Evolutionary conservation across 768 basidiomycete species (phyloP), one percentile per base, ranked within the genome.

Genomic region (Phlebiopsis gigantea): DNA sequence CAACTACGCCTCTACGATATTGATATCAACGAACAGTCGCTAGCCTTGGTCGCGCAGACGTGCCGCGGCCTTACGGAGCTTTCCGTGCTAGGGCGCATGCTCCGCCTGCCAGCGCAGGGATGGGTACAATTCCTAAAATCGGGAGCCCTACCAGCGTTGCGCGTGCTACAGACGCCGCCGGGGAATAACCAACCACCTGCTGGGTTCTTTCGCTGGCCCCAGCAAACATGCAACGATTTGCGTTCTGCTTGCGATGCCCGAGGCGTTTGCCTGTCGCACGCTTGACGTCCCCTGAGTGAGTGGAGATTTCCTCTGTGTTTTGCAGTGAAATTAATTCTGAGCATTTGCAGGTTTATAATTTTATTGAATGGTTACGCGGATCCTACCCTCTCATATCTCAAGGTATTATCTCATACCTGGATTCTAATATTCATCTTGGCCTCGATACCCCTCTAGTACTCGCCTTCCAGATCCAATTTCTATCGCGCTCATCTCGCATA

Each of bases 1-100:
- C 68, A 66, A 19, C 66, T 83, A n/a, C 69, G 71, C 46, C 62
- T 82, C 19, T 66, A 67, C 10, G 79, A 79, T 6, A 65, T 77
- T 15, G 69, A 72, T 25, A 65, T 77, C 46, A 75, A 78, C 50
- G 53, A 57, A 10, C 75, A 69, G 10, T 67, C 66, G 4, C 63
- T 82, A 29, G 54, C 55, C 21, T 57, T 63, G 29, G 68, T 83
- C 1, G 61, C 65, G 12, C 62, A 63, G 42, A 61, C 64, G 44
- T 82, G 73, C 55, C 63, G 55, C 15, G 68, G 69, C 31, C 58
- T 84, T 58, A 72, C 75, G 62, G 69, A 73, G 30, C 63, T 83
- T 42, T 66, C 65, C 14, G 65, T 82, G 14, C 61, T 61, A 5
- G 79, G 79, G 9, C 72, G 79, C 24, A 66, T 60, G 34, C 66